These are phyloP conservation scores for Spongiforma sp. DNA, from an alignment of 1,284 basidiomycete species.

Conservation along the genomic window DNA sequence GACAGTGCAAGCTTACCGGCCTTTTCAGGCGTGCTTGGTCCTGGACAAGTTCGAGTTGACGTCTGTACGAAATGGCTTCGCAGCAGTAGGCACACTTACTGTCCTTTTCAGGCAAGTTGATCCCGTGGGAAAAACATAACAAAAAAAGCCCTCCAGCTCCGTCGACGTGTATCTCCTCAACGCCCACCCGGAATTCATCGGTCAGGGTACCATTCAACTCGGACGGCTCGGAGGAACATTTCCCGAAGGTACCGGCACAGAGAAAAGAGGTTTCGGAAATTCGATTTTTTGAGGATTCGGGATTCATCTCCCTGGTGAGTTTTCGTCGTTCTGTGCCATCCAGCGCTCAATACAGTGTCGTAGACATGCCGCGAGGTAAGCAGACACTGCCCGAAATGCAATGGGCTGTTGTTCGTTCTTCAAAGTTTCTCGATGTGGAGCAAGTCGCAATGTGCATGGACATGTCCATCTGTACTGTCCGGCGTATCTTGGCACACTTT, in stretches of 20 bases:
- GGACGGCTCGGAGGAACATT: not conserved
- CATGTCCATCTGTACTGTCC: not conserved
- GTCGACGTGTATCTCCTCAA: conserved; percentile 5
- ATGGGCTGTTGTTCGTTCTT: conserved; percentile 2
- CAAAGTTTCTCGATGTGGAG: not conserved
- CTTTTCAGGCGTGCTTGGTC: too few relatives aligned
- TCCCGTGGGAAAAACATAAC: not conserved
- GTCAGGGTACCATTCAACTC: not conserved
- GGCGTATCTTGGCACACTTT: not conserved
- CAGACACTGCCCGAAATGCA: not conserved
- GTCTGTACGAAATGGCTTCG: too few relatives aligned
- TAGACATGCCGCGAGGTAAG: conserved; percentile 9
- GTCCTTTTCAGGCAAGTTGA: not conserved
- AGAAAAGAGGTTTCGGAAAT: not conserved
- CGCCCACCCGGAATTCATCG: not conserved
- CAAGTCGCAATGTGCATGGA: conserved; percentile 7
- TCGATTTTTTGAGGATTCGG: not conserved
- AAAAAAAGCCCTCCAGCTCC: not conserved
- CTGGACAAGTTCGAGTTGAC: too few relatives aligned
- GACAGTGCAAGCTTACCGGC: too few relatives aligned
- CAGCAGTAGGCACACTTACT: too few relatives aligned
- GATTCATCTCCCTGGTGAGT: not conserved
- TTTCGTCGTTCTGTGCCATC: not conserved
- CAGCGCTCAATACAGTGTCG: not conserved
- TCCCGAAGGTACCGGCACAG: not conserved